Base-by-base conservation (phyloP, 2,329 filamentous ascomycete genomes). In the Calycina herbarum region DNA sequence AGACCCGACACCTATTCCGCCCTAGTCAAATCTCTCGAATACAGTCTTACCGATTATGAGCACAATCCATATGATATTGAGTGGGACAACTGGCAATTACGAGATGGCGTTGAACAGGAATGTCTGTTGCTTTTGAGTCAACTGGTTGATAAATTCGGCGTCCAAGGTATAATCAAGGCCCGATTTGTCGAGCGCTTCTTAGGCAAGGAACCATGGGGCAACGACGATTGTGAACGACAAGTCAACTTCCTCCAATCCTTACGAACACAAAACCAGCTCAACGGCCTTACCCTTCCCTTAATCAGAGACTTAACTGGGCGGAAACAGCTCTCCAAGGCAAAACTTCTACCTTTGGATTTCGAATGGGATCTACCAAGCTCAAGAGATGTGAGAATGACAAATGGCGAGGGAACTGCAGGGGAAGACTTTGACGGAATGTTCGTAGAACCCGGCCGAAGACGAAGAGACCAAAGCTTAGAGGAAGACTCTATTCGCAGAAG, bases 401-500 rank as follows among this genome's bases (percentile, higher is more conserved):
- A 77, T 85, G 74, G 82, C 76, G 75, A 84, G 75, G 73, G 85
- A 77, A 75, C 85, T 76, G 69, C 81, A 81, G 74, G 69, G 35
- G 73, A 75, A 48, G 71, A 73, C 40, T 79, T 72, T 40, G 71
- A 72, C 8, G 67, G 64, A 4, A 68, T 69, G 61, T 69, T 73
- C 54, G 45, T 79, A 74, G 68, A 80, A 76, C 67, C 69, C 58
- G 48, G 79, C 57, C 77, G 78, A 59, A 48, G 61, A 17, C 73
- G 80, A 63, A 74, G 82, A 66, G 84, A 86, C 65, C 84, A 86
- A 75, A 87, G 82, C 66, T 81, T 78, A 6, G 88, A 88, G 74
- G 91, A 94, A 76, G 88, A 91, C 73, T 85, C 89, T 62, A 81
- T 94, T 67, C 82, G 93, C 66, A 85, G 93, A 69, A 85, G 92